Conservation (phyloP, 345 rosid species). For the Populus simonii region DNA sequence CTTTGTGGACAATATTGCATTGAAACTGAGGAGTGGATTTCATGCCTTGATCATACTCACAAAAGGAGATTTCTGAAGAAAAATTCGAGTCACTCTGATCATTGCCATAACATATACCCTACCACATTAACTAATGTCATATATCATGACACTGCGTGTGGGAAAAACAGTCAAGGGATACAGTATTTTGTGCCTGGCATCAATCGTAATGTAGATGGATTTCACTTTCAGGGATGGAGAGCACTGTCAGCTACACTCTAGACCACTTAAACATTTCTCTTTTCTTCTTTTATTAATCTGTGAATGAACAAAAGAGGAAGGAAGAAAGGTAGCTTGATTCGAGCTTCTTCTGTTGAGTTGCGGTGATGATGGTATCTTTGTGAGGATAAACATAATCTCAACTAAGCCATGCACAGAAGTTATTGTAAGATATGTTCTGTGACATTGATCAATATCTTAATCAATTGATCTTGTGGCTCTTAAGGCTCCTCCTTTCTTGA, state of each 20-base stretch:
- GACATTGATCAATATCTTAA: slow-evolving; percentile 66
- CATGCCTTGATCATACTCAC: neutral
- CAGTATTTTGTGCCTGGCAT: too few species aligned
- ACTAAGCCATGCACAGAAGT: slow-evolving; percentile 65
- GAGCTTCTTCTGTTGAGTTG: neutral
- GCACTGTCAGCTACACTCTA: too few species aligned
- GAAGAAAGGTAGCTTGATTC: too few species aligned
- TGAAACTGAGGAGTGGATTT: neutral
- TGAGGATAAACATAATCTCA: slow-evolving; percentile 66
- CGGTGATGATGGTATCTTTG: slow-evolving; percentile 65
- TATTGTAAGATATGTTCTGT: slow-evolving; percentile 53
- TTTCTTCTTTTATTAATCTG: too few species aligned
- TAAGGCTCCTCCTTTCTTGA: slow-evolving; percentile 48
- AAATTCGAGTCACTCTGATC: neutral
- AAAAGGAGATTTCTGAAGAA: neutral
- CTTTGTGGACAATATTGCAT: neutral
- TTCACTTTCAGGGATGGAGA: too few species aligned
- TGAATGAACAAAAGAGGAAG: too few species aligned
- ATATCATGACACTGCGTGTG: too few species aligned
- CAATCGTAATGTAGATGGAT: too few species aligned
- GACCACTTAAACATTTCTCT: too few species aligned
- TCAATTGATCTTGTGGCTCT: slow-evolving; percentile 36
- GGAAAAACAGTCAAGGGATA: too few species aligned
- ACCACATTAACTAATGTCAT: neutral
- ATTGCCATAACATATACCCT: neutral